Base-by-base conservation (phyloP, 139 green algal species). In the Mychonastes homosphaera region DNA sequence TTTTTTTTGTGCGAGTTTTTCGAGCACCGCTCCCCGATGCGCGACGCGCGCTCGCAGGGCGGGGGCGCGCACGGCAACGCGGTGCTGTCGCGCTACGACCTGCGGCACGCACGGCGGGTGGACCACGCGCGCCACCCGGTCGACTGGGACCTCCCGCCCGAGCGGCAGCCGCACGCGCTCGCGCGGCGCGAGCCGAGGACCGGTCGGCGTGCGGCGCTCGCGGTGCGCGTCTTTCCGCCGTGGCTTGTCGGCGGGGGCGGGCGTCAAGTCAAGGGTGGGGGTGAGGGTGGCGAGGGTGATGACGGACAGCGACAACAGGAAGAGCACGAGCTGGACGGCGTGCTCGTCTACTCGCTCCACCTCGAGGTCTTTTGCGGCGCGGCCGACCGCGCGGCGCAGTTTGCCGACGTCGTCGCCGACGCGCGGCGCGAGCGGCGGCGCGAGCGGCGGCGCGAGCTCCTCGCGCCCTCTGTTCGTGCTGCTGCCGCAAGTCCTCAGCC, bases 21-120 rank as follows among this genome's bases (percentile, higher is more conserved):
- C 47, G 87, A 95, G 75, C 61, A 91, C 19, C 51, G 62, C 21
- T 84, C 74, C 2, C 63, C 62, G 6, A 33, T 83, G 10, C 48
- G 81, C 0, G 60, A 63, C 26, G 27, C 49, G 8, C 30, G 36
- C 7, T 63, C 74, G 3, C 79, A 95, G 73, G 87, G 87, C 1
- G 87, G 87, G 4, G 87, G 87, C 6, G 80, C 89, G 29, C 87
- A 95, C 58, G 87, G 87, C 33, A 94, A 95, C 49, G 85, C 77
- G 41, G 41, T 52, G 12, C 15, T 52, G 44, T 23, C 18, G 44
- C n/a, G 44, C 18, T 10, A 10, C 16, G 16, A 19, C 18, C 18
- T 45, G 38, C 15, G 13, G 38, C 15, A 15, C 15, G 38, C 38
- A 45, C 38, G 13, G 38, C 13, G 38, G 38, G 38, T 45, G 38